Evolutionary conservation across 2,329 filamentous ascomycete genomes (phyloP).

Genomic region (Paecilomyces formosus): DNA sequence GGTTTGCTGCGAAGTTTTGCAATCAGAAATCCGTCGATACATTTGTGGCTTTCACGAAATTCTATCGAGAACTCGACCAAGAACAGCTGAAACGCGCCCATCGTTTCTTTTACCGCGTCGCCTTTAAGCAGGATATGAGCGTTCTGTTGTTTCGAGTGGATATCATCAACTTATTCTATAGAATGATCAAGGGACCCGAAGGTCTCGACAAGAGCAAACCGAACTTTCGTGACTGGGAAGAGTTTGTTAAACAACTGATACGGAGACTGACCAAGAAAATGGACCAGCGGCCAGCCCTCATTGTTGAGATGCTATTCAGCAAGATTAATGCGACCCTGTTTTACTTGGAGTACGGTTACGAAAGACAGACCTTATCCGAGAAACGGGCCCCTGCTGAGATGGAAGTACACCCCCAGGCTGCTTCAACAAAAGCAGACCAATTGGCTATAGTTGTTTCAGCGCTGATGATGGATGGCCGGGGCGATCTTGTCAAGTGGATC

Average conservation of each 20-base stretch:
- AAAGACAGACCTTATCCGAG: constrained; percentile 65
- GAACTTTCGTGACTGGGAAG: constrained; percentile 85
- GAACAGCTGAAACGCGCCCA: constrained; percentile 85
- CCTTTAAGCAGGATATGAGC: constrained; percentile 89
- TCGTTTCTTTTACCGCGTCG: constrained; percentile 86
- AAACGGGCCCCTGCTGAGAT: constrained; percentile 70
- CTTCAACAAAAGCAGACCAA: constrained; percentile 56
- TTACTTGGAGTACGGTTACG: constrained; percentile 85
- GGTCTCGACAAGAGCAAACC: constrained; percentile 59
- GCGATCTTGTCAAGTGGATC: constrained; percentile 72
- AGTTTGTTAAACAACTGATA: constrained; percentile 76
- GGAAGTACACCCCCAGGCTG: constrained; percentile 67
- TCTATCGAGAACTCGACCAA: constrained; percentile 70
- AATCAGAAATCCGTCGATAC: constrained; percentile 82
- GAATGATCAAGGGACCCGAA: constrained; percentile 84
- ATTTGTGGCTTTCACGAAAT: constrained; percentile 71
- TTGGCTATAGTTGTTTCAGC: constrained; percentile 73
- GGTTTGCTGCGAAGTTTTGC: constrained; percentile 73
- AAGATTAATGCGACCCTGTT: constrained; percentile 77
- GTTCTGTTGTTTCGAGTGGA: constrained; percentile 86
- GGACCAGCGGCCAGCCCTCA: constrained; percentile 72
- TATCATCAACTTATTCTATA: constrained; percentile 79
- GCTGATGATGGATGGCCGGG: constrained; percentile 71
- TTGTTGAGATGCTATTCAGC: constrained; percentile 90
- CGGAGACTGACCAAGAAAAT: constrained; percentile 77